Percentiles rank a stretch among this genome's conserved stretches.
These are phyloP conservation scores for Voacanga thouarsii DNA, from an alignment of 257 asterid species.

Conservation along the genomic window DNA sequence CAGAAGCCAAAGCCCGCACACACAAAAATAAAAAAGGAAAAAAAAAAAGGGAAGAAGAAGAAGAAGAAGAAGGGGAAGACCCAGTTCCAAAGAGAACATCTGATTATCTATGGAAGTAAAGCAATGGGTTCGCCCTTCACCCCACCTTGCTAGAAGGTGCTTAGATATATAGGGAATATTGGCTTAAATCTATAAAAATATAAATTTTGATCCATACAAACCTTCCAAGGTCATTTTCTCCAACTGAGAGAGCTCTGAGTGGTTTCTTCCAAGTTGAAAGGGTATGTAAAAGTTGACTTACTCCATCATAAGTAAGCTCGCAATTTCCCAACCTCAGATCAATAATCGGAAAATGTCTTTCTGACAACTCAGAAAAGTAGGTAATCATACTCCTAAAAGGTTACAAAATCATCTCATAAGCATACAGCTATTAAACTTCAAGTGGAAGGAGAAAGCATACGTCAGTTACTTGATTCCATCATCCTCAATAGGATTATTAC, in stretches of 20 bases:
- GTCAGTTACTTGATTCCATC: conserved; percentile 57
- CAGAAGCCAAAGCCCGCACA: no score
- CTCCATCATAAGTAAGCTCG: conserved; percentile 58
- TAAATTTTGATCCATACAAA: conserved; percentile 29
- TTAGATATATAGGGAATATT: neutral
- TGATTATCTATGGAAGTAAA: neutral
- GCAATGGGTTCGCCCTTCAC: neutral
- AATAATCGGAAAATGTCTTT: conserved; percentile 42
- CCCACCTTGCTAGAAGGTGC: neutral
- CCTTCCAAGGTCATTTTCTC: conserved; percentile 88
- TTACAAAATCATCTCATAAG: conserved; percentile 1
- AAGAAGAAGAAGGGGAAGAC: neutral
- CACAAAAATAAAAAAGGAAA: neutral
- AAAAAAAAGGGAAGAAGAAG: neutral
- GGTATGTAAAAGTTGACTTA: conserved; percentile 54
- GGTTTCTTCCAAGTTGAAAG: conserved; percentile 68
- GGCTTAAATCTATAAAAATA: neutral
- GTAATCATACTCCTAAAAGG: conserved; percentile 58
- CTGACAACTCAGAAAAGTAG: conserved; percentile 55
- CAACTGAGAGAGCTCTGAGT: conserved; percentile 61
- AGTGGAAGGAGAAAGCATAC: neutral
- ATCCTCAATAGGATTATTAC: conserved; percentile 75
- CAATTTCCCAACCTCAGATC: conserved; percentile 83
- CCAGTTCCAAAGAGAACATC: neutral
- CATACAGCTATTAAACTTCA: neutral